Evolutionary conservation across 148 eudicot genomes (phyloP), one percentile per base, ranked within the genome.

Genomic region (Dianthus caryophyllus): DNA sequence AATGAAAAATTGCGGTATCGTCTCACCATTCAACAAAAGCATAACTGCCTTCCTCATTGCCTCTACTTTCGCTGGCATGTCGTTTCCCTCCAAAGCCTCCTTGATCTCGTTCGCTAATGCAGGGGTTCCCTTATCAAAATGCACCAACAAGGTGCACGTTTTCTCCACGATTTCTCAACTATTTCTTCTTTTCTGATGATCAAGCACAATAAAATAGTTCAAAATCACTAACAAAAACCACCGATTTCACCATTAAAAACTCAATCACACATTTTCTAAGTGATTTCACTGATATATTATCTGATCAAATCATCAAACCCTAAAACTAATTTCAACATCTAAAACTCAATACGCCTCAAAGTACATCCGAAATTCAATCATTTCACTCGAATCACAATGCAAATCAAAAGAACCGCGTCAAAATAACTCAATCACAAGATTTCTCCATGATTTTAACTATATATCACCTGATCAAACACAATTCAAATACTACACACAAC

Each of bases 21-120:
- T 85, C 79, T 88, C 96, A 24, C 90, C 90, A 50, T 88, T 88
- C 67, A 88, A 75, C 70, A 85, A 75, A 64, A 88, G 87, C 96
- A 84, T 86, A 36, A 88, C 72, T 2, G 90, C 96, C 76, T 88
- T 86, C 84, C 84, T 84, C 90, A 88, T 85, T 2, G 90, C 95
- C 33, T 88, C 95, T n/a, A 83, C 76, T 73, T 88, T 88, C 3
- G 88, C 82, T 3, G 71, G 66, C 56, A 70, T 79, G 61, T 88
- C 90, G 38, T 84, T 80, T 27, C 96, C 90, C 74, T 88, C 88
- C 68, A 88, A 81, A 22, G 96, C 90, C 73, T 88, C 87, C 71
- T 86, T 88, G 79, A 88, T 85, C 78, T 88, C 96, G 72, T 88
- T 88, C 30, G 86, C 88, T 48, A 85, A 80, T 22, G 94, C 89